Evolutionary conservation across 176 grass and related monocot species (phyloP).

Genomic region (Carex littledalei): DNA sequence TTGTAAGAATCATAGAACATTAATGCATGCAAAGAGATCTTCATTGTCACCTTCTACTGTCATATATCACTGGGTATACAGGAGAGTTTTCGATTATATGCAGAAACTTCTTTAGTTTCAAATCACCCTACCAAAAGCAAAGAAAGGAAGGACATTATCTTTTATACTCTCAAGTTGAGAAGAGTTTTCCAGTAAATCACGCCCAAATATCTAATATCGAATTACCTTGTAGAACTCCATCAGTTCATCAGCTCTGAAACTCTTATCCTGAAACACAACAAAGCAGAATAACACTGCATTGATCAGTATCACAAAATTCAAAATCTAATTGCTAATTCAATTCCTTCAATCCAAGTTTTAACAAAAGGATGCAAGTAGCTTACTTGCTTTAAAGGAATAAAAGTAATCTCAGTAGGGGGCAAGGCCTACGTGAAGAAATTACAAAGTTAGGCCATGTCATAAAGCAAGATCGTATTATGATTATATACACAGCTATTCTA

Average conservation of each 20-base stretch:
- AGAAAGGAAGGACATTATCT: slow-evolving; percentile 14
- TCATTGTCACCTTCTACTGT: slow-evolving; percentile 64
- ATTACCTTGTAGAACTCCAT: slow-evolving; percentile 87
- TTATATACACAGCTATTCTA: not conserved
- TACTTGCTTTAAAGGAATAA: slow-evolving; percentile 90
- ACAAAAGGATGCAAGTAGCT: slow-evolving; percentile 16
- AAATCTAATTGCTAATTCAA: not conserved
- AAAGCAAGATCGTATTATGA: slow-evolving; percentile 14
- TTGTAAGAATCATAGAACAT: not conserved
- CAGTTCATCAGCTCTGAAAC: slow-evolving; percentile 71
- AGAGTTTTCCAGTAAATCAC: not conserved
- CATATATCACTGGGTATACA: slow-evolving; percentile 93
- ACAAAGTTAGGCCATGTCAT: slow-evolving; percentile 31
- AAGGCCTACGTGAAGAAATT: slow-evolving; percentile 44
- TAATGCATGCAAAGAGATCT: not conserved
- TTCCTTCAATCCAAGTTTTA: not conserved
- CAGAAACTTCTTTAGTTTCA: slow-evolving; percentile 95
- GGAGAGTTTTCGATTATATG: slow-evolving; percentile 94
- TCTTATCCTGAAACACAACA: slow-evolving; percentile 51
- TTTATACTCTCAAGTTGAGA: slow-evolving; percentile 12
- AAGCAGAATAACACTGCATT: slow-evolving; percentile 5
- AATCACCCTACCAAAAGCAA: slow-evolving; percentile 54
- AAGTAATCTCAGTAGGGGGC: slow-evolving; percentile 65
- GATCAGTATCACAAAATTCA: slow-evolving; percentile 1
- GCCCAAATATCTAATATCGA: not conserved